phyloP scores from a whole-genome alignment of 176 grass and related monocot species.

The Avena insularis region DNA sequence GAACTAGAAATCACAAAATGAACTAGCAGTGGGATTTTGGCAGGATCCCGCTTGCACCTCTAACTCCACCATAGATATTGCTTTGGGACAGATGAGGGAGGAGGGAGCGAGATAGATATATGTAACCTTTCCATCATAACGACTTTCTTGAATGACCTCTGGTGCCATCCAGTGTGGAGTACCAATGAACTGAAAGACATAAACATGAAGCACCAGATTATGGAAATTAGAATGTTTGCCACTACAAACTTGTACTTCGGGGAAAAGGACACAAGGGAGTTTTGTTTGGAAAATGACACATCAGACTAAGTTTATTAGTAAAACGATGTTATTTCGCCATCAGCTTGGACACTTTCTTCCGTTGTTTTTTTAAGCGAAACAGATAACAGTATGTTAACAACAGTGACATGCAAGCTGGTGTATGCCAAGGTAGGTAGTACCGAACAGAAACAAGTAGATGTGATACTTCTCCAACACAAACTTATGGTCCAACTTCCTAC shows the following conservation, averaged over 20 bases:
- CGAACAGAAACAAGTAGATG: conserved; percentile 6
- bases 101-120: not conserved
- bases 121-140: conserved; percentile 98
- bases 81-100: not conserved
- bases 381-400: conserved; percentile 17
- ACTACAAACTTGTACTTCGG: conserved; percentile 11
- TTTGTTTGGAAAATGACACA: conserved; percentile 15
- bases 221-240: conserved; percentile 13
- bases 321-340: conserved; percentile 5
- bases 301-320: conserved; percentile 4
- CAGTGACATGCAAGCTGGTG: not conserved
- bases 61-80: not conserved
- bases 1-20: no score
- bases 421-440: not conserved
- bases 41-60: no score
- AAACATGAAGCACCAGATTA: conserved; percentile 43
- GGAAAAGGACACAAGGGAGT: not conserved
- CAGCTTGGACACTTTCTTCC: not conserved
- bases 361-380: conserved; percentile 20
- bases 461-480: conserved; percentile 36
- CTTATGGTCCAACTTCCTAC: not conserved
- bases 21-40: no score
- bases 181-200: conserved; percentile 88
- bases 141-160: conserved; percentile 99
- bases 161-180: conserved; percentile 99